A percentile compares a stretch with the other conserved stretches of the same genome.
These are phyloP conservation scores for Phytophthora tubulina DNA, from an alignment of 352 stramenopile species.

Conservation along the genomic window DNA sequence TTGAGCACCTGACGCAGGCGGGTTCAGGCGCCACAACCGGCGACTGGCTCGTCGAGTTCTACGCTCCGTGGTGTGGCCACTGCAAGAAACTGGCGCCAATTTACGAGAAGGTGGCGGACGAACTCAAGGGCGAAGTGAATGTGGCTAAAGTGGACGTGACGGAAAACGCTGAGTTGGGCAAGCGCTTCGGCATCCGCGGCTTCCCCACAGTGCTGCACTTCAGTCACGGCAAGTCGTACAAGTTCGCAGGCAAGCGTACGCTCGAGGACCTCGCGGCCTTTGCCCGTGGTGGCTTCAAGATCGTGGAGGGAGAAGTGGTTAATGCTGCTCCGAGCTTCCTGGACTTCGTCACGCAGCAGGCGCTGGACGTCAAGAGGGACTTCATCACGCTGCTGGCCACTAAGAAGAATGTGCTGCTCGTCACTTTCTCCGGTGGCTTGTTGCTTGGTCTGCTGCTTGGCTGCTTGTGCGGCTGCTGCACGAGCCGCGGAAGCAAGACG, in stretches of 20 bases:
- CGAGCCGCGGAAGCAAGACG: constrained; percentile 47
- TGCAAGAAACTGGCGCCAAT: constrained; percentile 83
- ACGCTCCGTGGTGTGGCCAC: constrained; percentile 87
- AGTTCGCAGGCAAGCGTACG: constrained; percentile 71
- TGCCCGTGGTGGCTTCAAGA: constrained; percentile 71
- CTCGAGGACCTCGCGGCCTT: constrained; percentile 70
- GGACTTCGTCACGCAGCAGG: constrained; percentile 52
- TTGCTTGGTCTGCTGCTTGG: constrained; percentile 75
- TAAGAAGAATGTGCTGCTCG: constrained; percentile 88
- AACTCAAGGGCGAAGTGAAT: constrained; percentile 89
- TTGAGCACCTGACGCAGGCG: constrained; percentile 92
- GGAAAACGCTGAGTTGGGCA: constrained; percentile 72
- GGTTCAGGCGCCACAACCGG: constrained; percentile 91
- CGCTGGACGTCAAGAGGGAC: constrained; percentile 64
- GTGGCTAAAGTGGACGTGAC: constrained; percentile 93
- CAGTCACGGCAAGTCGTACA: constrained; percentile 81
- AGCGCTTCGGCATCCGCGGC: constrained; percentile 86
- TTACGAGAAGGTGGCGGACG: constrained; percentile 86
- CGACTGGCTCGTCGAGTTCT: constrained; percentile 92
- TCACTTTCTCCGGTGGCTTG: constrained; percentile 75
- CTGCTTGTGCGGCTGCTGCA: constrained; percentile 79
- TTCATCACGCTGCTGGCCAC: constrained; percentile 72
- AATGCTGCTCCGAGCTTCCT: constrained; percentile 43
- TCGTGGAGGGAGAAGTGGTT: constrained; percentile 47
- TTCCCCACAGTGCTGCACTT: constrained; percentile 86